phyloP scores from a whole-genome alignment of 179 eudicot species.

The Beta macrorhiza region DNA sequence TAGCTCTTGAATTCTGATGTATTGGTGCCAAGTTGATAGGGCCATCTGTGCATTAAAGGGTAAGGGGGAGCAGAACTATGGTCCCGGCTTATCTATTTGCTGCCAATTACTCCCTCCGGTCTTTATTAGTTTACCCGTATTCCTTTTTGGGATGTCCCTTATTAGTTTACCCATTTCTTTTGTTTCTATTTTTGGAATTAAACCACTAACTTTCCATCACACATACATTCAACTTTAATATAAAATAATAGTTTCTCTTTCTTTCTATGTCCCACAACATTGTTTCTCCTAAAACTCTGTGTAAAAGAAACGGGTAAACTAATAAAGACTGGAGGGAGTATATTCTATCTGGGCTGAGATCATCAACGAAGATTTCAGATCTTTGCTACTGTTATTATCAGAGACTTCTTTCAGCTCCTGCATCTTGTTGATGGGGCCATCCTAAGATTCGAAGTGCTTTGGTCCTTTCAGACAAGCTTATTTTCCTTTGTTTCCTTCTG shows the following conservation, averaged over 20 bases:
- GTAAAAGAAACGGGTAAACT: too few relatives aligned
- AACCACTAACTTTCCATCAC: too few relatives aligned
- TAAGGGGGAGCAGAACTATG: not conserved
- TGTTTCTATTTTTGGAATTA: too few relatives aligned
- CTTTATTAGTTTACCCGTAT: too few relatives aligned
- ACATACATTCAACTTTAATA: too few relatives aligned
- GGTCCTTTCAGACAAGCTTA: not conserved
- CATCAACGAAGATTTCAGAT: not conserved
- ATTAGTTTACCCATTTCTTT: too few relatives aligned
- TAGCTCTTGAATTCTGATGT: not conserved
- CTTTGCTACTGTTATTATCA: not conserved
- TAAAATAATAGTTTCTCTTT: too few relatives aligned
- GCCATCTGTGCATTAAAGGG: not conserved
- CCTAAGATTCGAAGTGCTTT: not conserved
- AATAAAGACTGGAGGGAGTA: too few relatives aligned
- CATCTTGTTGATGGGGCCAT: not conserved
- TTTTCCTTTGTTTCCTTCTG: constrained; percentile 1
- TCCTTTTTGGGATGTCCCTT: too few relatives aligned
- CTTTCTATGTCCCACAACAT: too few relatives aligned
- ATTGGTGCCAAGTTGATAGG: not conserved
- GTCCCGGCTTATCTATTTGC: not conserved
- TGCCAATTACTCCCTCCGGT: too few relatives aligned
- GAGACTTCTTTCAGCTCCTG: not conserved
- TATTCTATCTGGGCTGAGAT: not conserved
- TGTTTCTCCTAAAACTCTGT: too few relatives aligned